These are phyloP conservation scores for sorghum (Sorghum bicolor) DNA, from an alignment of 176 grass and related monocot genomes.

Conservation along the genomic window DNA sequence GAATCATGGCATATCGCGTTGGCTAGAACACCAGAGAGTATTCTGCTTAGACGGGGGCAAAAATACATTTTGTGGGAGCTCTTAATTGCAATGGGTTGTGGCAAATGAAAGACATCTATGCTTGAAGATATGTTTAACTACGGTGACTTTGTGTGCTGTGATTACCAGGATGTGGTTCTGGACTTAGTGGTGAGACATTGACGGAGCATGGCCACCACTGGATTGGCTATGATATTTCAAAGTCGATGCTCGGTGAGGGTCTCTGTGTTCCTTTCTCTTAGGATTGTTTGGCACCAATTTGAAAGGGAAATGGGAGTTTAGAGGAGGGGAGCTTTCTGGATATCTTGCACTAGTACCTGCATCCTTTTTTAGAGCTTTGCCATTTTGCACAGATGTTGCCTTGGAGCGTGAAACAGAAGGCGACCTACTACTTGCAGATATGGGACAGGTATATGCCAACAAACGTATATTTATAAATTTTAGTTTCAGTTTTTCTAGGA, in stretches of 20 bases:
- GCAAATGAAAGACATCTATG: neutral
- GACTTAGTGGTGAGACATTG: slow-evolving; percentile 86
- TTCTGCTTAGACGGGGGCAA: neutral
- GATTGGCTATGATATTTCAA: slow-evolving; percentile 95
- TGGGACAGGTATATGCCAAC: slow-evolving; percentile 68
- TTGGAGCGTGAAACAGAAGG: slow-evolving; percentile 80
- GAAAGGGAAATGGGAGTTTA: no score
- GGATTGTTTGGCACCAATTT: neutral
- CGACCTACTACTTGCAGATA: slow-evolving; percentile 82
- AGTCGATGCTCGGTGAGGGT: slow-evolving; percentile 84
- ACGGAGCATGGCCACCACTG: slow-evolving; percentile 83
- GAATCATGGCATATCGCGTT: neutral
- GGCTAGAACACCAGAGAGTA: neutral
- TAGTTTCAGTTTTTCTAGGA: neutral
- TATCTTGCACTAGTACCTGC: neutral
- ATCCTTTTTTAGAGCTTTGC: neutral
- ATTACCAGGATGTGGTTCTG: slow-evolving; percentile 72
- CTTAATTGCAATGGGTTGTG: neutral
- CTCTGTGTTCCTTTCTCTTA: neutral
- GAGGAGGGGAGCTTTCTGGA: neutral
- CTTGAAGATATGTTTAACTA: neutral
- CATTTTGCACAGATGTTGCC: slow-evolving; percentile 56
- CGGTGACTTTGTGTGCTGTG: neutral
- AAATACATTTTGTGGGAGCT: neutral
- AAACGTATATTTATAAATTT: neutral